Conservation (phyloP, 768 basidiomycete genomes). For the Suillus cothurnatus region DNA sequence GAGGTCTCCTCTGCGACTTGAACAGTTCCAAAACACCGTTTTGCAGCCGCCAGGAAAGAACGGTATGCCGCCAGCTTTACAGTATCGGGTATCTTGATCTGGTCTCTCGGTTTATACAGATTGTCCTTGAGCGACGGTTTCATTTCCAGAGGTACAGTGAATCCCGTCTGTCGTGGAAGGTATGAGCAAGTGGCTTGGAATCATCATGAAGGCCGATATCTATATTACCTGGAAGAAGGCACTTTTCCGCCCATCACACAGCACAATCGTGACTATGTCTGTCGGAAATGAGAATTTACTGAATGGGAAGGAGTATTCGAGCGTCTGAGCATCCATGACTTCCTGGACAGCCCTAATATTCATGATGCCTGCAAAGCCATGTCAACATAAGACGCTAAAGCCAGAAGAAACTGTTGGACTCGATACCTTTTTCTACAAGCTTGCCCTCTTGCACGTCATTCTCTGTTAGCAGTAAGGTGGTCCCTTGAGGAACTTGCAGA, state of each 20-base stretch:
- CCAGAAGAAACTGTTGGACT: neutral
- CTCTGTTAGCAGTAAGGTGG: conserved; percentile 65
- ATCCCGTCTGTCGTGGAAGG: conserved; percentile 50
- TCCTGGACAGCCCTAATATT: conserved; percentile 69
- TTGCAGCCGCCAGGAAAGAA: conserved; percentile 61
- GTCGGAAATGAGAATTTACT: conserved; percentile 73
- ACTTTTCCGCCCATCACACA: conserved; percentile 67
- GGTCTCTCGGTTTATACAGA: conserved; percentile 52
- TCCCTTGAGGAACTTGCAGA: conserved; percentile 69
- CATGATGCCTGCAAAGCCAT: conserved; percentile 47
- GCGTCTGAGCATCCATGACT: conserved; percentile 61
- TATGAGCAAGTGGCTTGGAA: neutral
- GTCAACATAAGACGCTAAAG: neutral
- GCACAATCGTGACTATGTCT: conserved; percentile 65
- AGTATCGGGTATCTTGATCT: conserved; percentile 46
- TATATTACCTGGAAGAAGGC: conserved; percentile 65
- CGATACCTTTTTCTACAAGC: conserved; percentile 50
- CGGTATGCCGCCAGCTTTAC: conserved; percentile 59
- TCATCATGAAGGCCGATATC: neutral
- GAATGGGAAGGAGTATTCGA: conserved; percentile 79
- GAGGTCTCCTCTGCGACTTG: conserved; percentile 55
- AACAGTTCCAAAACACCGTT: conserved; percentile 46
- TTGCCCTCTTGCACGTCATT: conserved; percentile 67
- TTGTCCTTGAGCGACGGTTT: conserved; percentile 19
- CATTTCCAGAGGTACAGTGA: conserved; percentile 52